Base-by-base conservation (phyloP, 176 grass and related monocot species). In the Puya raimondii region DNA sequence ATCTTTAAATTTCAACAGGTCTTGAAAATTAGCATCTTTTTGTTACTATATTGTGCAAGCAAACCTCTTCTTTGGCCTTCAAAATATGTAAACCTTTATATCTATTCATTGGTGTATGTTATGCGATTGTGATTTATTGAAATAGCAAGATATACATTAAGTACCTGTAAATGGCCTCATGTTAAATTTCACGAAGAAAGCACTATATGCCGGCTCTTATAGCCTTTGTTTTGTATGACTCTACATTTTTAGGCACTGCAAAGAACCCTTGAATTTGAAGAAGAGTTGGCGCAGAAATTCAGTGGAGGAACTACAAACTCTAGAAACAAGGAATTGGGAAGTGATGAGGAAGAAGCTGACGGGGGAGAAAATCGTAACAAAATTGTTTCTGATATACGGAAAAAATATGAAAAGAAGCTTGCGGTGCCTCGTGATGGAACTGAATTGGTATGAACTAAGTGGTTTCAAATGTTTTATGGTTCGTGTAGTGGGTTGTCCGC, bases 181-280 rank as follows among this genome's bases (percentile, higher is more conserved):
- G 23, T 29, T 26, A 21, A 65, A 29, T 42, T 42, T 42, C 6
- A 42, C 33, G 7, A 42, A 42, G 33, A 42, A 42, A 42, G 33
- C 33, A 42, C 33, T 42, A 42, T 42, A 42, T 42, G 33, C 33
- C 33, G 33, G 33, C 33, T 42, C 33, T 42, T 42, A 42, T 42
- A 42, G 33, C 33, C 33, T 42, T 42, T 42, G 33, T 42, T 42
- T 42, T 42, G 33, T 8, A 42, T 42, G 33, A 42, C 33, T n/a
- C 51, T 70, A 20, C 12, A 65, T 57, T 13, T 59, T 63, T 69
- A 97, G 93, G 94, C 90, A 13, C 80, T 93, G 50, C 94, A 99
- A 70, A 85, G 94, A 71, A 99, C 94, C 27, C 80, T 91, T 85
- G 94, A 99, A 80, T 99, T 99, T 93, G 94, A 99, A 70, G 94